Evolutionary conservation across 192 early-diverging fungal genomes (phyloP).

Genomic region (Haplosporangium gracile): DNA sequence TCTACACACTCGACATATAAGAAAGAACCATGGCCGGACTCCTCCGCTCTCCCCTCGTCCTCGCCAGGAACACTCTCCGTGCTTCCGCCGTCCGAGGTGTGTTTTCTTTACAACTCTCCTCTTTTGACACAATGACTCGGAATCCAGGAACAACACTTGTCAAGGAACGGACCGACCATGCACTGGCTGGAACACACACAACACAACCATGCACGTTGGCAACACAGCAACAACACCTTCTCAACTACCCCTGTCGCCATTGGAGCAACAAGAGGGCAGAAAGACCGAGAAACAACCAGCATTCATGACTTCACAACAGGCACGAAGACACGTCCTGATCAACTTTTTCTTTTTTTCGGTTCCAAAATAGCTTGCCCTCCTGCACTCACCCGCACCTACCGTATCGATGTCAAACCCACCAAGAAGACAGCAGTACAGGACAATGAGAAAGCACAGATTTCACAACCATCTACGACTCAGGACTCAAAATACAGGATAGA

Average conservation of each 20-base stretch:
- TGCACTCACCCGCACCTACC: slow-evolving; percentile 39
- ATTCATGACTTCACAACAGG: background rate
- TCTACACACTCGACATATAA: background rate
- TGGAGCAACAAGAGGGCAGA: no score
- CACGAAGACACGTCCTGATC: slow-evolving; percentile 10
- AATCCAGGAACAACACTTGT: background rate
- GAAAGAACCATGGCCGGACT: slow-evolving; percentile 45
- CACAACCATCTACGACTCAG: slow-evolving; percentile 16
- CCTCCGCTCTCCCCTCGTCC: slow-evolving; percentile 42
- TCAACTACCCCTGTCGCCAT: background rate
- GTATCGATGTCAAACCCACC: slow-evolving; percentile 46
- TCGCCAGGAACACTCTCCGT: slow-evolving; percentile 43
- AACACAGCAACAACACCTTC: background rate
- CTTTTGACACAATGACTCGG: background rate
- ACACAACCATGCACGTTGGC: background rate
- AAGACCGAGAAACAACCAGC: no score
- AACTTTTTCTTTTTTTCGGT: slow-evolving; percentile 1
- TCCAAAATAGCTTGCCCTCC: slow-evolving; percentile 33
- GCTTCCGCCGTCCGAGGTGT: slow-evolving; percentile 40
- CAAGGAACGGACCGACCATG: background rate
- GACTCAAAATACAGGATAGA: slow-evolving; percentile 55
- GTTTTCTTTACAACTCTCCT: background rate
- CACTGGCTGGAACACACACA: background rate
- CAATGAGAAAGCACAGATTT: background rate
- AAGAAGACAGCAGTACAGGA: slow-evolving; percentile 27